phyloP scores from a whole-genome alignment of 1,284 basidiomycete genomes.

The Boletus hoseneyae region DNA sequence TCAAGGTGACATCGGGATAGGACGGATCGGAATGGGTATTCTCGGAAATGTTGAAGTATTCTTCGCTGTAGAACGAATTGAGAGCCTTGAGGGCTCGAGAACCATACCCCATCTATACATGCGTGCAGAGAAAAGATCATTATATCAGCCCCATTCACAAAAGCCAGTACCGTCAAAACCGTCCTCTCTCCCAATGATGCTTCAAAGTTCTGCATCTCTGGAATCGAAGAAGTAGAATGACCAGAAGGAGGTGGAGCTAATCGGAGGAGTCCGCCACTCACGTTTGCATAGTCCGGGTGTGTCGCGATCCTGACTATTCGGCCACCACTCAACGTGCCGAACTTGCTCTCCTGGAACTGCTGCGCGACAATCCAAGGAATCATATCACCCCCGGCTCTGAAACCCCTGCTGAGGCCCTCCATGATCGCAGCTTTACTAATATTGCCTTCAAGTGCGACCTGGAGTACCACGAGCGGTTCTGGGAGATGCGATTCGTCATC shows the following conservation, averaged over 20 bases:
- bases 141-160: conserved; percentile 2
- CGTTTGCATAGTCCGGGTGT: conserved; percentile 92
- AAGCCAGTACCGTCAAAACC: not conserved
- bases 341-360: conserved; percentile 96
- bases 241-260: not conserved
- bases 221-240: not conserved
- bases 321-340: conserved; percentile 89
- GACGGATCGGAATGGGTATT: conserved; percentile 44
- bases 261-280: conserved; percentile 37
- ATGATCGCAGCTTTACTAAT: conserved; percentile 86
- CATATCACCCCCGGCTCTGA: conserved; percentile 90
- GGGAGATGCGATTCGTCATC: conserved; percentile 85
- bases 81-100: conserved; percentile 86
- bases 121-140: not conserved
- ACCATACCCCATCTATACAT: conserved; percentile 90
- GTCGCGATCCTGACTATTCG: conserved; percentile 93
- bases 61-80: conserved; percentile 89
- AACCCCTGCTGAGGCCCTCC: conserved; percentile 79
- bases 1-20: conserved; percentile 59
- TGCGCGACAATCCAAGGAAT: conserved; percentile 97
- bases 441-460: conserved; percentile 94
- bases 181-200: not conserved
- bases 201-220: not conserved
- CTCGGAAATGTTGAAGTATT: conserved; percentile 90
- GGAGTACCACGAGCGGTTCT: conserved; percentile 92